Evolutionary conservation across 192 early-diverging fungal species (phyloP), one percentile per base, ranked within the genome.

Genomic region (Mortierella claussenii): DNA sequence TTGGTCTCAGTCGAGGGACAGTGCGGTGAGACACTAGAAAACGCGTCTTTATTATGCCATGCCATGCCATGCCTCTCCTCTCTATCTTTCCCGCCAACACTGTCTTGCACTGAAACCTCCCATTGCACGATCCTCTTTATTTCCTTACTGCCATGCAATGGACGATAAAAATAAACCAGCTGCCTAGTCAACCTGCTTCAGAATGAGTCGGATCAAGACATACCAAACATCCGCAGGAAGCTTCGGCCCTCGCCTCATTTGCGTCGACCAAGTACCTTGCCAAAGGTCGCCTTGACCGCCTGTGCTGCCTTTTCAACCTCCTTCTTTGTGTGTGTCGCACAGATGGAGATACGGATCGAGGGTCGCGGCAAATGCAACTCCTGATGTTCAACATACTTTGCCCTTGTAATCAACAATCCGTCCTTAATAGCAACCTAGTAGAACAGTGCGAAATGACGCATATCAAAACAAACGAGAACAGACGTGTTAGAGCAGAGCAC

Each of bases 371-470:
- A 64, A 32, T 81, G 55, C 28, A 79, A 80, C 82, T 98, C 97
- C 69, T 98, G 97, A 32, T 83, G 85, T 28, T 85, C 71, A 1
- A 95, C 91, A 75, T 95, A 96, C 82, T 92, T 96, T 10, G 96
- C 94, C 24, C 93, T 83, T 0, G 91, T 93, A 7, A 98, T 79
- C 65, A 98, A 64, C 12, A 98, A 81, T n/a, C 95, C 94, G 37
- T 97, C 89, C 51, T 90, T 87, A 21, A 86, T 84, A 21, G 87
- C 84, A 50, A 69, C 58, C 60, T 62, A 30, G 23, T 51, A 12
- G 4, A 47, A 42, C 34, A 37, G 20, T 23, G 12, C 28, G 33
- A 60, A 60, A 60, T 11, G 13, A 40, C 7, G 13, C 7, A 40
- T 40, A 40, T 10, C 7, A 40, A 40, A 40, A 10, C 7, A 40